Evolutionary conservation across 192 early-diverging fungal species (phyloP).

Genomic region (Entomortierella lignicola): DNA sequence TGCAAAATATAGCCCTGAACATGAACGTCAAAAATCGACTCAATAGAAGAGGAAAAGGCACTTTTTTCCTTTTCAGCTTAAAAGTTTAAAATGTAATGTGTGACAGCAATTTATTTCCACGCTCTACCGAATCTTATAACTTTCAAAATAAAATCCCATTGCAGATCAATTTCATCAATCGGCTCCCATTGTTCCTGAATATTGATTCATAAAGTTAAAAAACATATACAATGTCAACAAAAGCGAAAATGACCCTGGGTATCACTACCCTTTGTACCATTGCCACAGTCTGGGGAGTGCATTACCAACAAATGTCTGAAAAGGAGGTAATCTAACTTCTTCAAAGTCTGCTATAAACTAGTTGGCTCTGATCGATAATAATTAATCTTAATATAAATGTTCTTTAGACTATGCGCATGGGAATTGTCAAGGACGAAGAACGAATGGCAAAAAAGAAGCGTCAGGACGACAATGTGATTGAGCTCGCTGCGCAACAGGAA

Average conservation of each 20-base stretch:
- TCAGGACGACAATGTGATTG: slow-evolving; percentile 52
- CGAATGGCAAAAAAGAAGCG: slow-evolving; percentile 52
- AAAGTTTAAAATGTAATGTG: no score
- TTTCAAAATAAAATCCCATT: no score
- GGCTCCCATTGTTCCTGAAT: neutral
- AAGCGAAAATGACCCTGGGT: slow-evolving; percentile 52
- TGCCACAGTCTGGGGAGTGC: slow-evolving; percentile 47
- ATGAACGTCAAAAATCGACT: slow-evolving; percentile 33
- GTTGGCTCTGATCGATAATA: no score
- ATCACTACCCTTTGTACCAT: slow-evolving; percentile 41
- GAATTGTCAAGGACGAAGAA: slow-evolving; percentile 50
- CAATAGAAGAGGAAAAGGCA: no score
- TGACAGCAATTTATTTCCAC: no score
- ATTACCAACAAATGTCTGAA: slow-evolving; percentile 54
- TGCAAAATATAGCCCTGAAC: slow-evolving; percentile 62
- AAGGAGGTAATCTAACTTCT: slow-evolving; percentile 39
- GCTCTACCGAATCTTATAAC: no score
- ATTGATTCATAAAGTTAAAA: no score
- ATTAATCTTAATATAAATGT: no score
- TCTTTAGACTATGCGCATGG: slow-evolving; percentile 49
- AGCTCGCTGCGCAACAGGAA: slow-evolving; percentile 52
- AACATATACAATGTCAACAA: slow-evolving; percentile 33
- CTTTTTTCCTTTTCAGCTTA: no score
- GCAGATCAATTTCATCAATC: neutral
- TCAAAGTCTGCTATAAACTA: no score